Evolutionary conservation across 768 basidiomycete species (phyloP).

Genomic region (Pisolithus orientalis): DNA sequence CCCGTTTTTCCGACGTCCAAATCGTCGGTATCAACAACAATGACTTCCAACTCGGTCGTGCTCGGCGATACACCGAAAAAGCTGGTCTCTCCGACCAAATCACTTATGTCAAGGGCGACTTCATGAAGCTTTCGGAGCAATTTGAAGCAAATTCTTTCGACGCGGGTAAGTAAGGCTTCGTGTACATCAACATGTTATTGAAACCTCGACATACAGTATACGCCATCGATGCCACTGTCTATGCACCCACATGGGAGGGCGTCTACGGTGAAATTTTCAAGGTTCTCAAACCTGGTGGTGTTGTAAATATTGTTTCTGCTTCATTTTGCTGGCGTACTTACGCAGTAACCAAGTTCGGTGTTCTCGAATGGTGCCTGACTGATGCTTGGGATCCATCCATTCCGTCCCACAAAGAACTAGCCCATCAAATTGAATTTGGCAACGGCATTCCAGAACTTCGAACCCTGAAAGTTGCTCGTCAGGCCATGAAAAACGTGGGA

Average conservation of each 20-base stretch:
- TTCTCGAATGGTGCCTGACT: conserved; percentile 99
- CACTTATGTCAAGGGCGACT: conserved; percentile 86
- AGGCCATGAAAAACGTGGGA: conserved; percentile 79
- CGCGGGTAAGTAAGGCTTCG: conserved; percentile 57
- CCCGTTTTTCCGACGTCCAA: conserved; percentile 78
- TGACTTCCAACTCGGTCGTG: conserved; percentile 89
- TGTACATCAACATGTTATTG: neutral
- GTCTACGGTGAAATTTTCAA: conserved; percentile 91
- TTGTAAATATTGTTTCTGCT: conserved; percentile 37
- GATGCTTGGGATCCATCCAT: conserved; percentile 84
- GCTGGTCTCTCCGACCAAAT: conserved; percentile 75
- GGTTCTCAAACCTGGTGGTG: conserved; percentile 93
- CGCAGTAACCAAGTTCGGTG: conserved; percentile 63
- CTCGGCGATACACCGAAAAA: conserved; percentile 70
- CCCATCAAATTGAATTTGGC: conserved; percentile 88
- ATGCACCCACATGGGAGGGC: conserved; percentile 93
- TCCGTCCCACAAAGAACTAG: conserved; percentile 83
- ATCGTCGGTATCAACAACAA: conserved; percentile 94
- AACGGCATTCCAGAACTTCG: conserved; percentile 99
- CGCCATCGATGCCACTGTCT: conserved; percentile 96
- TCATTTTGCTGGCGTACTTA: neutral
- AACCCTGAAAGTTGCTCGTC: conserved; percentile 55
- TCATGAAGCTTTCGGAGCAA: conserved; percentile 88
- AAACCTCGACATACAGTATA: conserved; percentile 50
- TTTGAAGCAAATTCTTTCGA: conserved; percentile 94